These are phyloP conservation scores for Verticillium dahliae DNA, from an alignment of 2,329 filamentous ascomycete genomes.

Conservation along the genomic window DNA sequence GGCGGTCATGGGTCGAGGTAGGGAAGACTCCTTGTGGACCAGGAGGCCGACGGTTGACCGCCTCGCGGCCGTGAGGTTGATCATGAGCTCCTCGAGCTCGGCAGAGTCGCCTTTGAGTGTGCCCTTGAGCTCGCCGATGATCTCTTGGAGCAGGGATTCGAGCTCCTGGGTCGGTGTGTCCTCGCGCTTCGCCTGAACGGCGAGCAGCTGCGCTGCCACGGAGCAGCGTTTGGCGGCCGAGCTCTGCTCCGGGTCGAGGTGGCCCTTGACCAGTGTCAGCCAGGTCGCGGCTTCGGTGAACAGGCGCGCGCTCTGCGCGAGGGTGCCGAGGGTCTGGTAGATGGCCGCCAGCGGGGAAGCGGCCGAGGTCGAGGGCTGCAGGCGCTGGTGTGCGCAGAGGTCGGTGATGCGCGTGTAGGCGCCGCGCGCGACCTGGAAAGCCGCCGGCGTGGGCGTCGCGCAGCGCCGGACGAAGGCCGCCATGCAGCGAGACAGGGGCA, in stretches of 20 bases:
- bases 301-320: conserved; percentile 37
- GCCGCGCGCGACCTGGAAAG: conserved; percentile 31
- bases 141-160: conserved; percentile 36
- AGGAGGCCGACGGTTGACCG: conserved; percentile 47
- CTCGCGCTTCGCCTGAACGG: conserved; percentile 43
- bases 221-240: conserved; percentile 45
- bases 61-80: conserved; percentile 47
- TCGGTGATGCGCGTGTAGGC: conserved; percentile 22
- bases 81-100: conserved; percentile 56
- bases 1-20: conserved; percentile 14
- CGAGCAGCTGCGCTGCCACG: conserved; percentile 46
- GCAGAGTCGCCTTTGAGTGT: conserved; percentile 50
- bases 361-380: conserved; percentile 26
- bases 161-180: conserved; percentile 25
- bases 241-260: conserved; percentile 30
- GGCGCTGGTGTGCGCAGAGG: conserved; percentile 15
- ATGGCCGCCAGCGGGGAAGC: conserved; percentile 38
- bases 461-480: conserved; percentile 52
- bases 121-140: conserved; percentile 50
- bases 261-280: conserved; percentile 38
- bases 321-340: conserved; percentile 45
- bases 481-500: conserved; percentile 58
- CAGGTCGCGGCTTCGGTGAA: conserved; percentile 48
- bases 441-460: conserved; percentile 21
- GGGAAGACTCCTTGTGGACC: conserved; percentile 11